phyloP scores from a whole-genome alignment of 805 yeast species.

The Pichia kluyveri region DNA sequence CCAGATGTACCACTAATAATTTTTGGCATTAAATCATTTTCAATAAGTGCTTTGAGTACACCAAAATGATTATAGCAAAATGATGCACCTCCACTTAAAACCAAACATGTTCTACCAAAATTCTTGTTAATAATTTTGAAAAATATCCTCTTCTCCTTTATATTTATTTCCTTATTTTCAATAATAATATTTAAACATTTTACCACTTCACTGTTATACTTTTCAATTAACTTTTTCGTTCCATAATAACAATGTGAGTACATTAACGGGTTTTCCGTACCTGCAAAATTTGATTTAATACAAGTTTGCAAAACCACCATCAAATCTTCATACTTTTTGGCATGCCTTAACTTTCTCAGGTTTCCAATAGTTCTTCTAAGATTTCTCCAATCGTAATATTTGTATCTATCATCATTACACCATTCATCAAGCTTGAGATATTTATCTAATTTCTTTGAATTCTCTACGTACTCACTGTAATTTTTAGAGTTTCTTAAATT shows the following conservation, averaged over 20 bases:
- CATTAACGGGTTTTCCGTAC: constrained; percentile 61
- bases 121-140: constrained; percentile 53
- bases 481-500: constrained; percentile 38
- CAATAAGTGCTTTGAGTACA: constrained; percentile 59
- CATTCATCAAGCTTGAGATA: constrained; percentile 53
- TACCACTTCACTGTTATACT: constrained; percentile 45
- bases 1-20: constrained; percentile 76
- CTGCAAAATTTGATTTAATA: constrained; percentile 66
- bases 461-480: constrained; percentile 54
- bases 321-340: constrained; percentile 34
- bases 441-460: constrained; percentile 50
- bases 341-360: constrained; percentile 28
- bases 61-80: constrained; percentile 76
- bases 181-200: constrained; percentile 36
- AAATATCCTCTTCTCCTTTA: constrained; percentile 37
- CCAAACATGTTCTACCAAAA: constrained; percentile 64
- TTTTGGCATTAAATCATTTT: constrained; percentile 55
- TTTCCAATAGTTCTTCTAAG: constrained; percentile 38
- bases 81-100: constrained; percentile 73
- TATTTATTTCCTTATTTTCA: constrained; percentile 29
- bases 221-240: constrained; percentile 51
- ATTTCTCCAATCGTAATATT: constrained; percentile 61
- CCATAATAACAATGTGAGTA: constrained; percentile 73
- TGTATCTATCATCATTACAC: constrained; percentile 51
- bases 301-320: constrained; percentile 55